Percentiles rank a stretch among this genome's conserved stretches.
Evolutionary conservation across 305 asterid genomes (phyloP).

Genomic region (Rubia balearica): DNA sequence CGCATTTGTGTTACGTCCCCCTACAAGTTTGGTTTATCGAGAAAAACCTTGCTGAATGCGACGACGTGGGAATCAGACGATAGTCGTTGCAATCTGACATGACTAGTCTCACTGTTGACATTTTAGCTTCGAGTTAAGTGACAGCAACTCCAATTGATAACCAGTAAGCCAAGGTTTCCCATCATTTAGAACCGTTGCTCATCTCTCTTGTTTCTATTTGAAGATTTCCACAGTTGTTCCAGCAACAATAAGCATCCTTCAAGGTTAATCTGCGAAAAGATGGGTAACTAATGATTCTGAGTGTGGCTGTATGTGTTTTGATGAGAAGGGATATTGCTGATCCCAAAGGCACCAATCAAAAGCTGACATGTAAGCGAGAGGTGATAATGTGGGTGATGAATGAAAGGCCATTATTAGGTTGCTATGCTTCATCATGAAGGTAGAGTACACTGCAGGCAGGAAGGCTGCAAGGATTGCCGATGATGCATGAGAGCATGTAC

Average conservation of each 20-base stretch:
- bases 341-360: constrained; percentile 13
- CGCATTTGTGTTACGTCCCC: too few species aligned
- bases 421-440: constrained; percentile 14
- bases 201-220: background rate
- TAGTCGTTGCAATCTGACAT: too few species aligned
- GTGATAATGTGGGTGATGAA: background rate
- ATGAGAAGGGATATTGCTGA: background rate
- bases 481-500: constrained; percentile 18
- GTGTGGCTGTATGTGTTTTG: background rate
- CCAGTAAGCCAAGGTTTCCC: background rate
- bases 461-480: constrained; percentile 11
- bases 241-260: background rate
- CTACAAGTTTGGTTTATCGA: too few species aligned
- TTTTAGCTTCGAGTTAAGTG: too few species aligned
- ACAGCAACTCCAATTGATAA: too few species aligned
- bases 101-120: too few species aligned
- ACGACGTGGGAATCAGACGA: too few species aligned
- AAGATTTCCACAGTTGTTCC: background rate
- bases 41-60: too few species aligned
- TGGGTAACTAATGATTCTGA: background rate
- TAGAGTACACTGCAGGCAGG: background rate
- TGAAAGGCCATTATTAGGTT: constrained; percentile 11
- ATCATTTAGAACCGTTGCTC: background rate
- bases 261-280: background rate
- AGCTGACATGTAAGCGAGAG: constrained; percentile 15